Conservation (phyloP, 305 asterid genomes). For the Rubia tinctorum region DNA sequence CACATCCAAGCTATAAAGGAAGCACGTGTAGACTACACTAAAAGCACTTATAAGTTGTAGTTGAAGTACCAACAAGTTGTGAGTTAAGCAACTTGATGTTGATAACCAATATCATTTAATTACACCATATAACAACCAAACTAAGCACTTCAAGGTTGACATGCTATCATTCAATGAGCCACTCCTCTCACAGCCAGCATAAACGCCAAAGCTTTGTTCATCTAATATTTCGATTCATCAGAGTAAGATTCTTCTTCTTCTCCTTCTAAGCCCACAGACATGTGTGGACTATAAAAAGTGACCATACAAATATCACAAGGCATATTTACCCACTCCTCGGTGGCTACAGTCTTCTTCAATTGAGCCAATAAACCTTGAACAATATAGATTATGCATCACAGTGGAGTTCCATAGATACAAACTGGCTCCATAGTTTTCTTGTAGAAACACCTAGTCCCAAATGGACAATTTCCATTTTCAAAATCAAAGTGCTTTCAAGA, state of each 20-base stretch:
- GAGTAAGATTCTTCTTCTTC: constrained; percentile 22
- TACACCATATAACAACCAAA: too few species aligned
- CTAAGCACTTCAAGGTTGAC: too few species aligned
- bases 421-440: constrained; percentile 47
- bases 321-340: constrained; percentile 14
- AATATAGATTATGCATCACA: constrained; percentile 28
- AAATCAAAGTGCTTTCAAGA: too few species aligned
- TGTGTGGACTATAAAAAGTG: constrained; percentile 17
- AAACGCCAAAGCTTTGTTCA: constrained; percentile 19
- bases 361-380: constrained; percentile 27
- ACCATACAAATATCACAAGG: constrained; percentile 13
- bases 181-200: too few species aligned
- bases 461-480: too few species aligned
- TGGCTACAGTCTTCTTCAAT: constrained; percentile 11
- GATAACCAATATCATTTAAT: too few species aligned
- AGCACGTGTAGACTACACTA: too few species aligned
- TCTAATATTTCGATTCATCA: constrained; percentile 29
- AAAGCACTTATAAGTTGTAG: too few species aligned
- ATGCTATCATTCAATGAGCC: too few species aligned
- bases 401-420: constrained; percentile 33
- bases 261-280: constrained; percentile 12
- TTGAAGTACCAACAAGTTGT: too few species aligned
- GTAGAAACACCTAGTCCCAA: constrained; percentile 26
- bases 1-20: too few species aligned
- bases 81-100: too few species aligned